These are phyloP conservation scores for Lagenidium sp. DNA, from an alignment of 352 stramenopile genomes.

Conservation along the genomic window DNA sequence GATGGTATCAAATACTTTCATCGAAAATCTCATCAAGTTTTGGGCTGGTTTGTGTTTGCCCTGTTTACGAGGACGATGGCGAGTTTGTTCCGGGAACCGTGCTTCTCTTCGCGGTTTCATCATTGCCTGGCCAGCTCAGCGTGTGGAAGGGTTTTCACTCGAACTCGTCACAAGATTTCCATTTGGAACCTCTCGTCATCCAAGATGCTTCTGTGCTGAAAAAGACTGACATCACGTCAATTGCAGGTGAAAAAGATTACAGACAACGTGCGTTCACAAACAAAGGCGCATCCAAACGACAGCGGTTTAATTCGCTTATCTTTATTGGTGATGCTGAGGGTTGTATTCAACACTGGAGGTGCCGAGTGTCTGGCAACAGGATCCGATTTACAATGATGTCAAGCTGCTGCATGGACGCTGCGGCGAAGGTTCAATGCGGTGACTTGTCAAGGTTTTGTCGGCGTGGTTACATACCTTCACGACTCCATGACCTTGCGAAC, in stretches of 20 bases:
- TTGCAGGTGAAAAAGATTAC: conserved; percentile 73
- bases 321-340: conserved; percentile 58
- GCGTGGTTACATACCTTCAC: conserved; percentile 23
- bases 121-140: conserved; percentile 32
- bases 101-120: conserved; percentile 53
- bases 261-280: conserved; percentile 69
- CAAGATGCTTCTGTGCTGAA: conserved; percentile 30
- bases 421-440: conserved; percentile 5
- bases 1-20: conserved; percentile 43
- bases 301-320: conserved; percentile 71
- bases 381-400: conserved; percentile 77
- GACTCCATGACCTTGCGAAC: too few relatives aligned
- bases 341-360: conserved; percentile 70
- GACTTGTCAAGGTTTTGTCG: conserved; percentile 20
- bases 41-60: conserved; percentile 51
- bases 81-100: conserved; percentile 63
- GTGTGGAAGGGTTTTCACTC: conserved; percentile 55
- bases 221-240: conserved; percentile 59
- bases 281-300: too few relatives aligned
- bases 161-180: conserved; percentile 26
- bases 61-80: conserved; percentile 67
- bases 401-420: conserved; percentile 16
- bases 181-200: conserved; percentile 38
- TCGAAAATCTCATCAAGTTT: conserved; percentile 20
- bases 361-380: conserved; percentile 27